Evolutionary conservation across 208 protist species (phyloP), one percentile per base, ranked within the genome.

Genomic region (Phytomonas sp.): DNA sequence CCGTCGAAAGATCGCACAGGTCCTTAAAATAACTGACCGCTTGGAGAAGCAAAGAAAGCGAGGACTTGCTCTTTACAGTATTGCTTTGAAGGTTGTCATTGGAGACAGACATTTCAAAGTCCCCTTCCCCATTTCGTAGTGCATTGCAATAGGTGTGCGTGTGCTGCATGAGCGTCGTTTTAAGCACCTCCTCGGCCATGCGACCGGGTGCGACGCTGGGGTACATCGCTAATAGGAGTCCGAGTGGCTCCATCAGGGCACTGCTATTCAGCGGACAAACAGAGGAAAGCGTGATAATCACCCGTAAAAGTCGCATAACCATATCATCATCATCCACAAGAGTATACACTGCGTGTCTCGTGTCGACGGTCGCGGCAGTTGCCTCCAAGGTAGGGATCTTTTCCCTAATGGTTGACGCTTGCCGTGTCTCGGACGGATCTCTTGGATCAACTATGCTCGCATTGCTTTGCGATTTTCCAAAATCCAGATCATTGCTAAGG

Each of bases 111-210:
- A 60, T 31, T 0, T 42, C 63, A 6, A 29, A 33, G 19, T 64
- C 29, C 61, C 66, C 33, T 23, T 63, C n/a, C 65, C 69, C 74
- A 59, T 70, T 56, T 63, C 45, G 66, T 68, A 93, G 70, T 2
- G 72, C 69, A 4, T 60, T 26, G 31, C 82, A 71, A 16, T 82
- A 60, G 5, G 69, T 61, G 45, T 83, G 72, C 16, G 83, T 88
- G 60, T 77, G 78, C 60, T 93, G 82, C 36, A 80, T 78, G 61
- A 93, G 79, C 16, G 88, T 81, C 14, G 86, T 83, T 56, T 76
- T 79, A 61, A 84, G 91, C 32, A 81, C 84, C 45, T 79, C 85
- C 73, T 93, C 85, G 63, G 86, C 73, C 69, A 88, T 84, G 63
- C 85, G 88, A 31, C 68, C 63, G 37, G 75, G 75, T 26, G 56